Conservation (phyloP, 1,284 basidiomycete species). For the Sporisorium graminicola region DNA sequence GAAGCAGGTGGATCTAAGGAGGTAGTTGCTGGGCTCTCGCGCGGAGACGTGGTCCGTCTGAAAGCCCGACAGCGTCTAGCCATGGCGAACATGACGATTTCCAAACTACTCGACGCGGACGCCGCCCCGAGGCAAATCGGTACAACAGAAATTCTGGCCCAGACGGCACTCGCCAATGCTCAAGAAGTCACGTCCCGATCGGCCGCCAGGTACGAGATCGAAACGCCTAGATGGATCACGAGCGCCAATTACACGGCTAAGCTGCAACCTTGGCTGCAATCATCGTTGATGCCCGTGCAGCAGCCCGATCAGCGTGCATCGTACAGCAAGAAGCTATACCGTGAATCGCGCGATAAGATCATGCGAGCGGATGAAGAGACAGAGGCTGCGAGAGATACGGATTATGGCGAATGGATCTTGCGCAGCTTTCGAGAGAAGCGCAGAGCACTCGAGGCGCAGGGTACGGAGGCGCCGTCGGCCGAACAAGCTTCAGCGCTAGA, state of each 20-base stretch:
- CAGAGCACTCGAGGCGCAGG: background rate
- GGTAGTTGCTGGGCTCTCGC: conserved; percentile 34
- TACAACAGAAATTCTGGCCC: conserved; percentile 9
- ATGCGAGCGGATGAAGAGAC: conserved; percentile 14
- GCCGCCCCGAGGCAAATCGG: background rate
- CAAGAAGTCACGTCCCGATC: background rate
- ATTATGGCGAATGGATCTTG: conserved; percentile 34
- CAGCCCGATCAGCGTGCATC: conserved; percentile 15
- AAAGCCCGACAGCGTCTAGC: conserved; percentile 41
- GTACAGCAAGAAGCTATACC: conserved; percentile 17
- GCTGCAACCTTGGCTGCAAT: conserved; percentile 40
- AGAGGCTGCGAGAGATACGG: background rate
- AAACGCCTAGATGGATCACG: conserved; percentile 34
- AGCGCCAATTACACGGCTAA: conserved; percentile 36
- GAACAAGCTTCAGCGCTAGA: no score
- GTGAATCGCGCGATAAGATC: conserved; percentile 13
- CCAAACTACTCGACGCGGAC: conserved; percentile 13
- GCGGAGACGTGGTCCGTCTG: conserved; percentile 39
- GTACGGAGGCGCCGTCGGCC: background rate
- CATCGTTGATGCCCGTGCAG: conserved; percentile 22
- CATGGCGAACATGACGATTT: conserved; percentile 15
- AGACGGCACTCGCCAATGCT: background rate
- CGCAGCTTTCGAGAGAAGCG: conserved; percentile 23
- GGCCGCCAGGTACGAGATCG: conserved; percentile 22
- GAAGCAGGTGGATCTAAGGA: conserved; percentile 4